Evolutionary conservation across 805 yeast genomes (phyloP).

Genomic region (Kuraishia piskuri): DNA sequence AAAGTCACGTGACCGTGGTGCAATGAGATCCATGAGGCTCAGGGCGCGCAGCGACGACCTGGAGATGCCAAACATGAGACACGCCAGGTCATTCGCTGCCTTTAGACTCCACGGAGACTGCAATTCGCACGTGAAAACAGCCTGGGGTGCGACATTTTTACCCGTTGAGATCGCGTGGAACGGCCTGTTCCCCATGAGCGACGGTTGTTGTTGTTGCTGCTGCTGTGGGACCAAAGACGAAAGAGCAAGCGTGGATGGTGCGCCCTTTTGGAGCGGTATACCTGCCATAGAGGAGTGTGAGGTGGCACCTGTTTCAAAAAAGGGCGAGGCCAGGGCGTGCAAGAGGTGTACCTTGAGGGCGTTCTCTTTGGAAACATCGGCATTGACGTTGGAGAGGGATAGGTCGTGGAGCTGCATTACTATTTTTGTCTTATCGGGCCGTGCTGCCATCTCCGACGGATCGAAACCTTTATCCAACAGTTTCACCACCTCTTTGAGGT

Average conservation of each 20-base stretch:
- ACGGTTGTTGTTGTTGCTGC: constrained; percentile 7
- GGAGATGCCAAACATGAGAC: constrained; percentile 77
- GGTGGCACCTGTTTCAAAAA: constrained; percentile 29
- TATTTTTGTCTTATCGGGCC: constrained; percentile 23
- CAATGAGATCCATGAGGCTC: constrained; percentile 67
- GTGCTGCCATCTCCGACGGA: constrained; percentile 15
- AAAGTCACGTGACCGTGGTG: constrained; percentile 66
- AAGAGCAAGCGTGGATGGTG: constrained; percentile 18
- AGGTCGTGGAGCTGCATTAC: constrained; percentile 52
- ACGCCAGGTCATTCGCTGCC: constrained; percentile 86
- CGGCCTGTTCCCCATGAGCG: constrained; percentile 5
- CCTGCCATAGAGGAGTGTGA: constrained; percentile 13
- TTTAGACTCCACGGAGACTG: constrained; percentile 72
- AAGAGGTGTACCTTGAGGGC: constrained; percentile 37
- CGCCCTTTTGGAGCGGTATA: constrained; percentile 14
- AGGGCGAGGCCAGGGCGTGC: constrained; percentile 63
- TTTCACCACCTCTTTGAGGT: constrained; percentile 39
- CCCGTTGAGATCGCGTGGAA: constrained; percentile 62
- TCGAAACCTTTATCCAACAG: constrained; percentile 32
- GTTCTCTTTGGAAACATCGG: constrained; percentile 27
- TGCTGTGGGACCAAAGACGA: constrained; percentile 11
- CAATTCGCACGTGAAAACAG: constrained; percentile 72
- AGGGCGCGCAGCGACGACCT: constrained; percentile 51
- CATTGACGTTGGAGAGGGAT: constrained; percentile 33
- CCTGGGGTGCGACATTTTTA: constrained; percentile 67